Percentiles rank a stretch among this genome's conserved stretches.
These are phyloP conservation scores for Termitomyces sp. DNA, from an alignment of 768 basidiomycete species.

Conservation along the genomic window DNA sequence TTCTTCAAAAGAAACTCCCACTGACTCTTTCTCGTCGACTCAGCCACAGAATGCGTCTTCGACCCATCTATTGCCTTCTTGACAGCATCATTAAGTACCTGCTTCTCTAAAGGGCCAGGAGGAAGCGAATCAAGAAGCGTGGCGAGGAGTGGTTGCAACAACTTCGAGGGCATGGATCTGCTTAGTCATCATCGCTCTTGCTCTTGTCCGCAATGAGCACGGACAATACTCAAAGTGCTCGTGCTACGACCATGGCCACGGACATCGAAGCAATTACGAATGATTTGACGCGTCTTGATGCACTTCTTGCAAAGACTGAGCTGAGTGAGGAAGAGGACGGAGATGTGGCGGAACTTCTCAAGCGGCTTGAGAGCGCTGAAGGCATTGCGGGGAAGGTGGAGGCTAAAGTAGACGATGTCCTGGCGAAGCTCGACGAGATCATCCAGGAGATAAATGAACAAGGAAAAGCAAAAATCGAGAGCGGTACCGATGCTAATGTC, in stretches of 20 bases:
- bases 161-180: constrained; percentile 32
- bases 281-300: constrained; percentile 30
- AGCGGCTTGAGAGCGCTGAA: constrained; percentile 50
- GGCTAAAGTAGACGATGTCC: constrained; percentile 50
- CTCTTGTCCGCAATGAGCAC: constrained; percentile 5
- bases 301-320: constrained; percentile 23
- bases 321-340: constrained; percentile 30
- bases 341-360: constrained; percentile 46
- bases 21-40: constrained; percentile 53
- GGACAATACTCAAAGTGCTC: neutral
- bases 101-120: constrained; percentile 40
- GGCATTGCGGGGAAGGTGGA: constrained; percentile 59
- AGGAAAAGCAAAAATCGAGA: neutral
- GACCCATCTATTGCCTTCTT: constrained; percentile 36
- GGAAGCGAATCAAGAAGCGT: constrained; percentile 48
- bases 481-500: neutral
- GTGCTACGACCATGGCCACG: constrained; percentile 1
- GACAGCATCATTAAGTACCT: constrained; percentile 44
- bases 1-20: constrained; percentile 74
- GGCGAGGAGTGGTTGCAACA: constrained; percentile 45
- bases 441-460: constrained; percentile 36
- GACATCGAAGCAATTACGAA: constrained; percentile 20
- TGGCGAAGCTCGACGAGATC: constrained; percentile 52
- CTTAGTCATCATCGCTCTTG: constrained; percentile 12
- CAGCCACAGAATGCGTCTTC: constrained; percentile 36